Evolutionary conservation across 371 early-diverging fungal genomes (phyloP), one percentile per base, ranked within the genome.

Genomic region (Mortierella sp.): DNA sequence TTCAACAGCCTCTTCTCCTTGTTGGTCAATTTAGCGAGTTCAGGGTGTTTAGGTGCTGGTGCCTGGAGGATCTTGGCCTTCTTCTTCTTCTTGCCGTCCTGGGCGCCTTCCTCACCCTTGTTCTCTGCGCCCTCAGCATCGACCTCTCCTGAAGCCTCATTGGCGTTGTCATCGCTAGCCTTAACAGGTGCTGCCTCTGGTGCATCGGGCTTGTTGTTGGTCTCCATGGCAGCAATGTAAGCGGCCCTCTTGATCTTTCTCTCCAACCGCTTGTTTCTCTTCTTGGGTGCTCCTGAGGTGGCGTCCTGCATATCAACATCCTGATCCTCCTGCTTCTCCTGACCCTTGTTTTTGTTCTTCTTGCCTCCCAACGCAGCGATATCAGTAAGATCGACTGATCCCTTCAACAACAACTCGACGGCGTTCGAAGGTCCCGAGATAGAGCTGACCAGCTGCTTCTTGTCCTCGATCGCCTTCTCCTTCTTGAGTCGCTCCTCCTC

Each of bases 201-300:
- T 7, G 14, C 69, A 5, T 41, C 52, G 11, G 50, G 31, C 52
- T 40, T 44, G 9, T 76, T 53, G 50, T 64, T 73, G 11, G 78
- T 68, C 47, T 81, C 82, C n/a, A 81, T 22, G 4, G 78, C 82
- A 37, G 74, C 75, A 66, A 77, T 77, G 65, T 68, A 81, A 0
- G 82, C 82, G 19, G 84, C 79, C 50, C 50, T 68, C 63, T 83
- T 83, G 64, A 79, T 78, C 76, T 83, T 83, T 40, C 84, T 43
- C 40, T 83, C 79, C 70, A 83, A 45, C 6, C 84, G 76, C 76
- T 83, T 83, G 68, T 83, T 79, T 11, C 84, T 55, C 71, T 83
- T 83, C 71, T 83, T 83, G 52, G 74, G 55, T 44, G 45, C 52
- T 45, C 58, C 65, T 40, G 52, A 8, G 14, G n/a, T n/a, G n/a